These are phyloP conservation scores for Aureobasidium sp. DNA, from an alignment of 2,329 filamentous ascomycete species.

Conservation along the genomic window DNA sequence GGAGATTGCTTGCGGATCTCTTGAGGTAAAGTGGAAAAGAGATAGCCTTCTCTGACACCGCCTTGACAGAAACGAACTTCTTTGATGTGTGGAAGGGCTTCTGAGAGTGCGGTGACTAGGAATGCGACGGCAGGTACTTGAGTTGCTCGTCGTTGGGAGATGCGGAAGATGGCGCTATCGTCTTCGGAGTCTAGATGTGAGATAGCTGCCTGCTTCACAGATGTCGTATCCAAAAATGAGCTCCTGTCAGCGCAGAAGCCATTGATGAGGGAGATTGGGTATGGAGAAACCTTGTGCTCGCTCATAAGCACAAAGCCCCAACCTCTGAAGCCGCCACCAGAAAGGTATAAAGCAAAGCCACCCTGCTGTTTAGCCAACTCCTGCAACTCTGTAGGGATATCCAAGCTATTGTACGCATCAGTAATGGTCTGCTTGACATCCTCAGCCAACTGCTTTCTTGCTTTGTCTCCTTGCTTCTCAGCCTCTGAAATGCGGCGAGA, in stretches of 20 bases:
- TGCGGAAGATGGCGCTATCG: constrained; percentile 51
- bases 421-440: constrained; percentile 49
- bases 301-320: constrained; percentile 89
- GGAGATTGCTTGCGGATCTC: constrained; percentile 59
- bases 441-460: constrained; percentile 26
- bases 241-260: constrained; percentile 61
- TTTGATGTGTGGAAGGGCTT: constrained; percentile 62
- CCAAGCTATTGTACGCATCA: constrained; percentile 34
- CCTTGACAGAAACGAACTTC: constrained; percentile 79
- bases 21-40: constrained; percentile 63
- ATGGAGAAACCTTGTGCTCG: constrained; percentile 63
- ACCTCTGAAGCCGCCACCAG: constrained; percentile 81
- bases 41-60: constrained; percentile 75
- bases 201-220: constrained; percentile 35
- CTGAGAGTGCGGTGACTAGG: constrained; percentile 67
- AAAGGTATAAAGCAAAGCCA: constrained; percentile 70
- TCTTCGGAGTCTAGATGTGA: constrained; percentile 17
- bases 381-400: constrained; percentile 48
- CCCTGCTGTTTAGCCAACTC: constrained; percentile 37
- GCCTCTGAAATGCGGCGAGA: constrained; percentile 47
- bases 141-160: constrained; percentile 69
- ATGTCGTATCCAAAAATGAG: constrained; percentile 53
- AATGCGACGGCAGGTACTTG: constrained; percentile 81
- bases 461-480: constrained; percentile 35
- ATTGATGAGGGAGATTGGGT: constrained; percentile 77